Percentiles rank a stretch among this genome's conserved stretches.
Evolutionary conservation across 2,329 filamentous ascomycete species (phyloP).

Genomic region (Colletotrichum shisoi): DNA sequence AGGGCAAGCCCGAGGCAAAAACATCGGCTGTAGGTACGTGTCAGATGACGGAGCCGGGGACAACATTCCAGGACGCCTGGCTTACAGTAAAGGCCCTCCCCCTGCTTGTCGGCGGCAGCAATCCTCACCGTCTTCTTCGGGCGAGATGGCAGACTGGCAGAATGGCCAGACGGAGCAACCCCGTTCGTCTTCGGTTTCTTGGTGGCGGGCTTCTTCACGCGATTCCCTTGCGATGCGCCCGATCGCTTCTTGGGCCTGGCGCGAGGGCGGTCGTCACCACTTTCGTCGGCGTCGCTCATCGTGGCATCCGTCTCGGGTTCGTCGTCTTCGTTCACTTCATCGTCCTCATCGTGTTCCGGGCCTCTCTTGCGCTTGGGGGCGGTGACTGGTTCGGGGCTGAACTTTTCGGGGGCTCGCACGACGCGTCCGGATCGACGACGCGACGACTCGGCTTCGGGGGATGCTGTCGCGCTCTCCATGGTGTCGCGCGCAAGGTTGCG

Average conservation of each 20-base stretch:
- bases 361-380: slow-evolving; percentile 67
- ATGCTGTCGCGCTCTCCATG: slow-evolving; percentile 64
- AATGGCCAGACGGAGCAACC: slow-evolving; percentile 46
- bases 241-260: slow-evolving; percentile 34
- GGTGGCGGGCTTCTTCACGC: slow-evolving; percentile 63
- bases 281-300: slow-evolving; percentile 58
- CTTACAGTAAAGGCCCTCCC: slow-evolving; percentile 65
- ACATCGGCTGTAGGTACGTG: slow-evolving; percentile 61
- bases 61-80: slow-evolving; percentile 35
- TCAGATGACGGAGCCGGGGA: slow-evolving; percentile 41
- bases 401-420: slow-evolving; percentile 67
- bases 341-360: slow-evolving; percentile 56
- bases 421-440: slow-evolving; percentile 75
- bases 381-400: slow-evolving; percentile 60
- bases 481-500: slow-evolving; percentile 34
- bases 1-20: slow-evolving; percentile 65
- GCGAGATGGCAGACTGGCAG: slow-evolving; percentile 59
- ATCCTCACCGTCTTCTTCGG: slow-evolving; percentile 65
- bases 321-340: slow-evolving; percentile 58
- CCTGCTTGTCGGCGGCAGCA: slow-evolving; percentile 57
- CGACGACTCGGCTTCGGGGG: slow-evolving; percentile 61
- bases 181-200: slow-evolving; percentile 73
- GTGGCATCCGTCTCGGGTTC: slow-evolving; percentile 58
- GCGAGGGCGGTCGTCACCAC: slow-evolving; percentile 47
- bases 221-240: slow-evolving; percentile 50